Percentiles rank a stretch among this genome's conserved stretches.
These are phyloP conservation scores for Cucumis melo DNA, from an alignment of 306 rosid species.

Conservation along the genomic window DNA sequence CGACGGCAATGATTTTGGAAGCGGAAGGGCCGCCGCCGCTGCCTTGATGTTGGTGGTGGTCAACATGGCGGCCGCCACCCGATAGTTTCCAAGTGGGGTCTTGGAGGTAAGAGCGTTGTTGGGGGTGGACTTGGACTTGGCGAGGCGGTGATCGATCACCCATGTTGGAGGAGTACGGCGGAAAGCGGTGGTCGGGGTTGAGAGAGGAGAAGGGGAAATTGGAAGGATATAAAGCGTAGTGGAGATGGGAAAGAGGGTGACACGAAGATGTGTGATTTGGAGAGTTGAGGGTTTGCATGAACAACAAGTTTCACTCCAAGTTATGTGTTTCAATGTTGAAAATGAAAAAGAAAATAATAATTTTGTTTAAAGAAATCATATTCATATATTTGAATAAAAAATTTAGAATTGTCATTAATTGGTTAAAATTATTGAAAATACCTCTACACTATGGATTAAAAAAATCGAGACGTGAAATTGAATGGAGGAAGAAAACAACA, in stretches of 20 bases:
- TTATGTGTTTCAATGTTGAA: not conserved
- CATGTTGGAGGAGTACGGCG: not conserved
- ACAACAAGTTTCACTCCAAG: conserved; percentile 46
- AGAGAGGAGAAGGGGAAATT: not conserved
- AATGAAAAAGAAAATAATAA: not conserved
- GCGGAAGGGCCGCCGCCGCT: conserved; percentile 27
- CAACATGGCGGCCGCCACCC: conserved; percentile 2
- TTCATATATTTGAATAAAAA: no score
- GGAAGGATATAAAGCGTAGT: conserved; percentile 17
- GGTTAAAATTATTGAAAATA: no score
- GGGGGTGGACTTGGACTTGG: conserved; percentile 35
- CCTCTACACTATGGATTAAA: no score
- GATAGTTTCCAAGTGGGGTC: not conserved
- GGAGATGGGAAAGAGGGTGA: conserved; percentile 17
- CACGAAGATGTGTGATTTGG: conserved; percentile 40
- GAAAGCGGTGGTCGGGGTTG: no score
- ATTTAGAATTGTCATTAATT: no score
- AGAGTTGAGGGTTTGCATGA: conserved; percentile 57
- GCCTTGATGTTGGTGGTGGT: not conserved
- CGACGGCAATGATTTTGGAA: conserved; percentile 14
- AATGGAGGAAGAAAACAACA: no score
- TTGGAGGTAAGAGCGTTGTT: not conserved
- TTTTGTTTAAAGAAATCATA: no score
- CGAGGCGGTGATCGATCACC: conserved; percentile 20
- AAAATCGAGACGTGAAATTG: no score